Conservation (phyloP, 176 grass and related monocot species). For the Aegilops bicornis region DNA sequence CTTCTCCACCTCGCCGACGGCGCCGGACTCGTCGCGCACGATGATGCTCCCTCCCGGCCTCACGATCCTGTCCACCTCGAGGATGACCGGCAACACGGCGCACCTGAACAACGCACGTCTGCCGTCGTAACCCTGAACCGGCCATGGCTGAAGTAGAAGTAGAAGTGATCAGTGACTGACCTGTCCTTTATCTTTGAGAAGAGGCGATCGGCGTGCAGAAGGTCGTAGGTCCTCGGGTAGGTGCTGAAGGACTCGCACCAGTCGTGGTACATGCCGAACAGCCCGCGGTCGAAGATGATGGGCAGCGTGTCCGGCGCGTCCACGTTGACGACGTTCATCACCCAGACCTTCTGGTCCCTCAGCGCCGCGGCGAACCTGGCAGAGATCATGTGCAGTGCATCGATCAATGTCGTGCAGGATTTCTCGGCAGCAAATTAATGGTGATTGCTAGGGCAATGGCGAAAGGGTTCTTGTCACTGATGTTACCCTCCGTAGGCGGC, state of each 20-base stretch:
- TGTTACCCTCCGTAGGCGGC: conserved; percentile 86
- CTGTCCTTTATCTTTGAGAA: conserved; percentile 90
- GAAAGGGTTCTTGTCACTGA: not conserved
- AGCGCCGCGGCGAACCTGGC: conserved; percentile 76
- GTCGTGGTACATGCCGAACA: conserved; percentile 96
- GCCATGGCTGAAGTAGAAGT: not conserved
- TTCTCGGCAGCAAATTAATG: not conserved
- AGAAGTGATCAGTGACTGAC: conserved; percentile 19
- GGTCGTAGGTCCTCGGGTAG: conserved; percentile 91
- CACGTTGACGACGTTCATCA: conserved; percentile 90
- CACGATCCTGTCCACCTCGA: conserved; percentile 83
- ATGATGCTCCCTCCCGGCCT: conserved; percentile 86
- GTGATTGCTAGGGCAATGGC: not conserved
- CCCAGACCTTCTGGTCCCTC: conserved; percentile 75
- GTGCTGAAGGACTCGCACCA: conserved; percentile 99
- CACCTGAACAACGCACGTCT: conserved; percentile 43
- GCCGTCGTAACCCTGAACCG: not conserved
- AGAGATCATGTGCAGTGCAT: not conserved
- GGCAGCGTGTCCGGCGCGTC: conserved; percentile 86
- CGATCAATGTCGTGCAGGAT: not conserved
- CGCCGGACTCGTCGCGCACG: conserved; percentile 60
- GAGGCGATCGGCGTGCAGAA: conserved; percentile 85
- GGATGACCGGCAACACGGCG: conserved; percentile 59
- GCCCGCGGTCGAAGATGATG: conserved; percentile 88
- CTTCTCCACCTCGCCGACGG: conserved; percentile 59